phyloP scores from a whole-genome alignment of 2,329 filamentous ascomycete genomes.

The Akanthomyces muscarius region DNA sequence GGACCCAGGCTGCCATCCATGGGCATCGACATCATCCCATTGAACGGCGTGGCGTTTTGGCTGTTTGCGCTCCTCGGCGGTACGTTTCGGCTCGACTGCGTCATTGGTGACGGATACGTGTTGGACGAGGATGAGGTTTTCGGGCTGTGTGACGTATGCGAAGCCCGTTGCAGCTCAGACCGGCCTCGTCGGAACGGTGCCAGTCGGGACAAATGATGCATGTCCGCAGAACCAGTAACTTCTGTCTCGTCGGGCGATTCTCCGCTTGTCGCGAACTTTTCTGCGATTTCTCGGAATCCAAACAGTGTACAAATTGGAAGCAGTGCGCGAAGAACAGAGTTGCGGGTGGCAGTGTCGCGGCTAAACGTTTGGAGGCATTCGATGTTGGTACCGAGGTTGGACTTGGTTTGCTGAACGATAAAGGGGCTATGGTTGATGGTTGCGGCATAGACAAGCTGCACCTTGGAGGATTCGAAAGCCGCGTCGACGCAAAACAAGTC shows the following conservation, averaged over 20 bases:
- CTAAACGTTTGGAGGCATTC: constrained; percentile 20
- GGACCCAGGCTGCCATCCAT: constrained; percentile 11
- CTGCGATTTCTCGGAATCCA: constrained; percentile 23
- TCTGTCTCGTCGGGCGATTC: constrained; percentile 17
- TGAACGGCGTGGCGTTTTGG: constrained; percentile 8
- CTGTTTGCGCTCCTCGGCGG: not conserved
- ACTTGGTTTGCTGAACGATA: constrained; percentile 20
- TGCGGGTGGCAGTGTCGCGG: constrained; percentile 20
- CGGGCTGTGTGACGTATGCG: constrained; percentile 16
- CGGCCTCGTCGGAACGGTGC: constrained; percentile 22
- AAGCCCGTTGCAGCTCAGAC: constrained; percentile 18
- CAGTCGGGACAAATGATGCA: constrained; percentile 21
- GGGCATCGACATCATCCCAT: constrained; percentile 15
- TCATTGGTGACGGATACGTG: constrained; percentile 17
- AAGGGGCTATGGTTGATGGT: constrained; percentile 22
- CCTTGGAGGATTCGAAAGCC: constrained; percentile 25
- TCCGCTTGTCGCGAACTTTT: constrained; percentile 19
- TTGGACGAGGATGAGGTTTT: constrained; percentile 18
- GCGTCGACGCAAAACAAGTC: constrained; percentile 24
- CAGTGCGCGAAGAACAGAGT: constrained; percentile 21
- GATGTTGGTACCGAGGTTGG: constrained; percentile 24
- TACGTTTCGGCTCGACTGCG: constrained; percentile 18
- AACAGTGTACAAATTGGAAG: constrained; percentile 23
- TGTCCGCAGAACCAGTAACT: constrained; percentile 22
- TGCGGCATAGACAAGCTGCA: constrained; percentile 26